Evolutionary conservation across 306 rosid species (phyloP).

Genomic region (Cucumis hystrix): DNA sequence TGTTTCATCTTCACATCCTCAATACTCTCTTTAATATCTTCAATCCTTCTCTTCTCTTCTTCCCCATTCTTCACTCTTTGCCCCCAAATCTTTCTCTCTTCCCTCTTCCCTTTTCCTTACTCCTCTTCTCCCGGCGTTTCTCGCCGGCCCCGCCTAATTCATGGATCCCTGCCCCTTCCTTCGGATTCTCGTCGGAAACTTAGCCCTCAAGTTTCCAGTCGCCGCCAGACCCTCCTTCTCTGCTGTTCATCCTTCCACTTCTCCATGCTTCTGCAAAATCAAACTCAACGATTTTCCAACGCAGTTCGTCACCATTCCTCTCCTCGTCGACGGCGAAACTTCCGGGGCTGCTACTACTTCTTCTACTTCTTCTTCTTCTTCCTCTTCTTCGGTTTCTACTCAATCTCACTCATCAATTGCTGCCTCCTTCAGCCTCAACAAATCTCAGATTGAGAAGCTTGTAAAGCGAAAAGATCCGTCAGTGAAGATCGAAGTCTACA

Average conservation of each 20-base stretch:
- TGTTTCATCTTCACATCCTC: constrained; percentile 2
- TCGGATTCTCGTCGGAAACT: constrained; percentile 66
- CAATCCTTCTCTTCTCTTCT: background rate
- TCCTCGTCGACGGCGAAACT: constrained; percentile 5
- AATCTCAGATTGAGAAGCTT: constrained; percentile 30
- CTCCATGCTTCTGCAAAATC: constrained; percentile 52
- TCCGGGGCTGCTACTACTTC: background rate
- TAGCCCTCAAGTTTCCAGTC: constrained; percentile 40
- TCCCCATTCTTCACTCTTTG: background rate
- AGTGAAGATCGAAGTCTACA: constrained; percentile 33
- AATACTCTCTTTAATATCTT: background rate
- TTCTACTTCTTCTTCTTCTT: background rate
- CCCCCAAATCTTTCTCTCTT: background rate
- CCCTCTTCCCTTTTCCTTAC: background rate
- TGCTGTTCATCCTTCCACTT: constrained; percentile 38
- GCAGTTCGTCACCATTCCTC: constrained; percentile 32
- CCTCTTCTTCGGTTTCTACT: background rate
- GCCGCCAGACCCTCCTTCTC: constrained; percentile 36
- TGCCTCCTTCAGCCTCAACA: constrained; percentile 41
- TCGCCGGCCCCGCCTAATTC: background rate
- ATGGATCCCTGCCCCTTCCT: constrained; percentile 80
- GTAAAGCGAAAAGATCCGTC: constrained; percentile 12
- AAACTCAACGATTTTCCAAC: constrained; percentile 26
- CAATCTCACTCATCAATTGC: constrained; percentile 34
- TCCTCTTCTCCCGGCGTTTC: background rate